These are phyloP conservation scores for Polytolypa hystricis DNA, from an alignment of 2,329 filamentous ascomycete species.

Conservation along the genomic window DNA sequence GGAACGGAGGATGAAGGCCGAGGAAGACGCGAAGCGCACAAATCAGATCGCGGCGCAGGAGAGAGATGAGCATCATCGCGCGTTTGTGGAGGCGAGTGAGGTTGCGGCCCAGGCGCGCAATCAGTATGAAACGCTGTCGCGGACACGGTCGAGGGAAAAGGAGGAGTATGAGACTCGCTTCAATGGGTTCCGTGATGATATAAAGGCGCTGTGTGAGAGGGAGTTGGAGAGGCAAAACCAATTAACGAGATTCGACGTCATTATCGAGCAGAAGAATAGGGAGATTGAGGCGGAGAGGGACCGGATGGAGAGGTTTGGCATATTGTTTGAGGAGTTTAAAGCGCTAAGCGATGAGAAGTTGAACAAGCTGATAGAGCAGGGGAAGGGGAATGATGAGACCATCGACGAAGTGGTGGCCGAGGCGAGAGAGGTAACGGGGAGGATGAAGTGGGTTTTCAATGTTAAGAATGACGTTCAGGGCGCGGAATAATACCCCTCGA, in stretches of 20 bases:
- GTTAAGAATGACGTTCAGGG: conserved; percentile 27
- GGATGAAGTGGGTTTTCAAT: conserved; percentile 40
- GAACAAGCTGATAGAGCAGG: conserved; percentile 21
- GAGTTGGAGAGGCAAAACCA: conserved; percentile 28
- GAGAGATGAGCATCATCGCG: conserved; percentile 30
- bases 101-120: conserved; percentile 27
- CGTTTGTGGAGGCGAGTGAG: conserved; percentile 28
- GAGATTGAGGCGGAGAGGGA: conserved; percentile 32
- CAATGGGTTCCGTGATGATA: conserved; percentile 26
- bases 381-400: conserved; percentile 19
- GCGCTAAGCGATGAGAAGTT: conserved; percentile 30
- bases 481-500: conserved; percentile 17
- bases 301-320: conserved; percentile 28
- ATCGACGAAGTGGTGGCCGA: conserved; percentile 30
- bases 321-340: conserved; percentile 33
- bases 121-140: conserved; percentile 35
- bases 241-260: conserved; percentile 31
- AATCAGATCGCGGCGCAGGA: conserved; percentile 30
- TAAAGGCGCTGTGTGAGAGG: conserved; percentile 23
- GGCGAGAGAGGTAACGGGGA: conserved; percentile 30
- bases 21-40: conserved; percentile 27
- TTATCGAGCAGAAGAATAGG: conserved; percentile 36
- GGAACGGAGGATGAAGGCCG: conserved; percentile 29
- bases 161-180: conserved; percentile 29
- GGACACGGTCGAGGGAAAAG: conserved; percentile 30